Evolutionary conservation across 306 rosid species (phyloP).

Genomic region (Cicer pinnatifidum): DNA sequence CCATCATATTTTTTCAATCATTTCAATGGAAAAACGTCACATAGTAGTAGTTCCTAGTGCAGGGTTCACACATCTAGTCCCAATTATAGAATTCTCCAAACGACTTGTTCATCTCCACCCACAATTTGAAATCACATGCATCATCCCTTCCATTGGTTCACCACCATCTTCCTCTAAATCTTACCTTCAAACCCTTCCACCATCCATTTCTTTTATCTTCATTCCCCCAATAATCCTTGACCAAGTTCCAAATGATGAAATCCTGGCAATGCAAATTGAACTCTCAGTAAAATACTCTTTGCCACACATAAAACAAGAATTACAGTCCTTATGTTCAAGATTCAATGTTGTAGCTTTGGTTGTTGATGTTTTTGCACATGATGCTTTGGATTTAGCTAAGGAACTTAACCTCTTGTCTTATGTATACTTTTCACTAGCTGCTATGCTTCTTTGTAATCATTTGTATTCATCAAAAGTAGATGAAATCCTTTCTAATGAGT

Average conservation of each 20-base stretch:
- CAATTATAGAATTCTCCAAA: slow-evolving; percentile 46
- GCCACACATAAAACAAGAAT: slow-evolving; percentile 29
- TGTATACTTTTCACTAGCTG: slow-evolving; percentile 47
- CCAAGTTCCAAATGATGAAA: neutral
- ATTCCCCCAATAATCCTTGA: slow-evolving; percentile 16
- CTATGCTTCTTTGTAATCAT: slow-evolving; percentile 43
- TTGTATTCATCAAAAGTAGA: slow-evolving; percentile 31
- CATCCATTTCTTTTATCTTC: slow-evolving; percentile 37
- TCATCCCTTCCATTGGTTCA: neutral
- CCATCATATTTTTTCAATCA: neutral
- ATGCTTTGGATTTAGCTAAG: slow-evolving; percentile 32
- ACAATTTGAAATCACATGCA: slow-evolving; percentile 41
- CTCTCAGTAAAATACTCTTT: slow-evolving; percentile 38
- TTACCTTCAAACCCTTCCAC: slow-evolving; percentile 43
- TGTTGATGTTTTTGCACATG: slow-evolving; percentile 43
- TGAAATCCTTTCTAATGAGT: slow-evolving; percentile 42
- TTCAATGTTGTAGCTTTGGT: slow-evolving; percentile 41
- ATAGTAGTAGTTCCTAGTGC: slow-evolving; percentile 46
- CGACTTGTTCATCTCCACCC: slow-evolving; percentile 38
- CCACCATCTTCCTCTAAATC: slow-evolving; percentile 12
- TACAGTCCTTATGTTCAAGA: slow-evolving; percentile 27
- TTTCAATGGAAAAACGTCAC: slow-evolving; percentile 39
- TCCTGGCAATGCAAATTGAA: slow-evolving; percentile 42
- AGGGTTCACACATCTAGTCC: slow-evolving; percentile 44
- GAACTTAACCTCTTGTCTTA: slow-evolving; percentile 45